These are phyloP conservation scores for Mortierella sp. DNA, from an alignment of 371 early-diverging fungal genomes.

Conservation along the genomic window DNA sequence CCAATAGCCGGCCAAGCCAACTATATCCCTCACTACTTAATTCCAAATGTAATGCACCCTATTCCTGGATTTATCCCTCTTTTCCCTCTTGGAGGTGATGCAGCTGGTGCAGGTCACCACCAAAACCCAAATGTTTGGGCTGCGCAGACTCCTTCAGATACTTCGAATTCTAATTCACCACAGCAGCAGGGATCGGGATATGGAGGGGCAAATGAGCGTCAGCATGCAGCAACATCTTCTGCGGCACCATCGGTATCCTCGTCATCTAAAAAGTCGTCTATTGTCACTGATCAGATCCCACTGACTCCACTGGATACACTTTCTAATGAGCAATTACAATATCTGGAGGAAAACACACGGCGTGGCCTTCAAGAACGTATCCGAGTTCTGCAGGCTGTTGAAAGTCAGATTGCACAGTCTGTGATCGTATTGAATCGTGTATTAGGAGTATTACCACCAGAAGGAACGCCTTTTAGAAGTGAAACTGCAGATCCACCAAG, in stretches of 20 bases:
- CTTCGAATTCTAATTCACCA: background rate
- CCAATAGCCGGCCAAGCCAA: conserved; percentile 12
- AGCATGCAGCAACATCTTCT: background rate
- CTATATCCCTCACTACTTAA: conserved; percentile 31
- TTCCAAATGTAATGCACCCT: conserved; percentile 48
- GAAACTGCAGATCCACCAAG: conserved; percentile 45
- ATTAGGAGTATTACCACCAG: conserved; percentile 60
- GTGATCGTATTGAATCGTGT: conserved; percentile 71
- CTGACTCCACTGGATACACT: conserved; percentile 58
- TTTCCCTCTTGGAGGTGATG: conserved; percentile 35
- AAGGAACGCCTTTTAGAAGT: conserved; percentile 23
- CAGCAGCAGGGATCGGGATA: background rate
- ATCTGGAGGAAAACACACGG: conserved; percentile 67
- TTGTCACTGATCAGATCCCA: conserved; percentile 25
- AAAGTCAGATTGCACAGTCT: conserved; percentile 72
- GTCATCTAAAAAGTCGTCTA: background rate
- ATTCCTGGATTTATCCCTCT: conserved; percentile 54
- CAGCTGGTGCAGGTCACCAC: conserved; percentile 36
- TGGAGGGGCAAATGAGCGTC: background rate
- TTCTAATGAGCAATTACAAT: conserved; percentile 68
- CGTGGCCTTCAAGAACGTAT: conserved; percentile 72
- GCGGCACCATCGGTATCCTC: no score
- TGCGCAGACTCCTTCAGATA: background rate
- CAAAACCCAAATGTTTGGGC: conserved; percentile 8
- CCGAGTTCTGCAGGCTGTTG: conserved; percentile 67